Percentiles rank a stretch among this genome's conserved stretches.
These are phyloP conservation scores for Peronospora farinosa DNA, from an alignment of 352 stramenopile species.

Conservation along the genomic window DNA sequence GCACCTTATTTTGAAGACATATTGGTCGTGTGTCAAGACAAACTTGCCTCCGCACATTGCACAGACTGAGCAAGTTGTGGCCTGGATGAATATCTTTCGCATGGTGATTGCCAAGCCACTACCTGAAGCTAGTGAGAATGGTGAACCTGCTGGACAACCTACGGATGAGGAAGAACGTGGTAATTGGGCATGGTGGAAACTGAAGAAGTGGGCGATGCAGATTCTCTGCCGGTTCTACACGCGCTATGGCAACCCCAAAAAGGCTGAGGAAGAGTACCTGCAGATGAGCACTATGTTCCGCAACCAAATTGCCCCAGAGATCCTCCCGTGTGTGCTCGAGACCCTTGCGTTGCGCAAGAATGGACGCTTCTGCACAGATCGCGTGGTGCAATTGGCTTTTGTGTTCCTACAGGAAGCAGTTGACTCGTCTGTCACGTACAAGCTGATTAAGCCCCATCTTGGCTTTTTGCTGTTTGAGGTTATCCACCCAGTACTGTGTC, in stretches of 20 bases:
- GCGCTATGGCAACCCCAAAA: conserved; percentile 94
- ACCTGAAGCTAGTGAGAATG: conserved; percentile 78
- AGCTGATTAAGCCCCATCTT: conserved; percentile 96
- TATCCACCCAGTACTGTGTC: conserved; percentile 92
- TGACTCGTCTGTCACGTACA: conserved; percentile 94
- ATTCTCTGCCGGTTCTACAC: conserved; percentile 96
- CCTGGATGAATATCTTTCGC: conserved; percentile 91
- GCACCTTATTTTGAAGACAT: conserved; percentile 96
- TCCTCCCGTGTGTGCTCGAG: conserved; percentile 79
- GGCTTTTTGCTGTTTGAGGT: conserved; percentile 96
- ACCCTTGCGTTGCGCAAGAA: conserved; percentile 90
- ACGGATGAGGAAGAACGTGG: conserved; percentile 88
- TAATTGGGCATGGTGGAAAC: conserved; percentile 95
- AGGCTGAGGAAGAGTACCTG: conserved; percentile 85
- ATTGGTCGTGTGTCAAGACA: conserved; percentile 96
- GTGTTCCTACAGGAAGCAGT: conserved; percentile 92
- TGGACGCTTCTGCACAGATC: conserved; percentile 94
- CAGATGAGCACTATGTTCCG: conserved; percentile 93
- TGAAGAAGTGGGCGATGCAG: conserved; percentile 97
- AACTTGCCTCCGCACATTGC: conserved; percentile 83
- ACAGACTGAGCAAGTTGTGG: conserved; percentile 81
- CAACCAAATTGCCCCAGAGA: conserved; percentile 86
- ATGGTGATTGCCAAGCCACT: conserved; percentile 87
- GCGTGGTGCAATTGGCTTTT: conserved; percentile 90
- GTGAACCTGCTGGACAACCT: conserved; percentile 83